Evolutionary conservation across 192 early-diverging fungal species (phyloP).

Genomic region (Coemansia sp.): DNA sequence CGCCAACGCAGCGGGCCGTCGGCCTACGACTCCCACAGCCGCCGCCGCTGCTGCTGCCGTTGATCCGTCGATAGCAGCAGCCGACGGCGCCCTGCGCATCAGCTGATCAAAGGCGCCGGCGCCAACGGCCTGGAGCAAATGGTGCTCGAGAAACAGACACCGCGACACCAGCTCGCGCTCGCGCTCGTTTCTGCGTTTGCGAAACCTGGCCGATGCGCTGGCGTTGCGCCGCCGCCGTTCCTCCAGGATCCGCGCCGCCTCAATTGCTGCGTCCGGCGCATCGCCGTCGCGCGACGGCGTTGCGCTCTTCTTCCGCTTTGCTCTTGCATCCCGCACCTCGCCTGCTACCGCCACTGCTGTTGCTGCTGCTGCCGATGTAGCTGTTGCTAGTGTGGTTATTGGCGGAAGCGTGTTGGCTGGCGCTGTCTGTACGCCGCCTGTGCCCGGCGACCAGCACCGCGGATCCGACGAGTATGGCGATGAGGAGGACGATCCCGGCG

Average conservation of each 20-base stretch:
- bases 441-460: not conserved
- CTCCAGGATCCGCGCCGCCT: constrained; percentile 56
- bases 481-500: not conserved
- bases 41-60: not conserved
- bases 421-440: not conserved
- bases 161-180: constrained; percentile 60
- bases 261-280: not conserved
- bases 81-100: constrained; percentile 36
- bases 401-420: constrained; percentile 1
- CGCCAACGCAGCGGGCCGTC: not conserved
- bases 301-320: constrained; percentile 1
- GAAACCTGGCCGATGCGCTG: constrained; percentile 64
- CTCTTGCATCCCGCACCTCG: not conserved
- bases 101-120: constrained; percentile 23
- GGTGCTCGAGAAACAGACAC: constrained; percentile 57
- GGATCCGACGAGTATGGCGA: not conserved
- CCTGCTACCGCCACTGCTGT: not conserved
- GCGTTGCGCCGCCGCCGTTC: constrained; percentile 66
- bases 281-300: constrained; percentile 9
- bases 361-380: not conserved
- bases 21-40: too few relatives aligned
- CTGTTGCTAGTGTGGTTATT: not conserved
- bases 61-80: constrained; percentile 4
- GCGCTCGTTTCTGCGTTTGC: constrained; percentile 65
- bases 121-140: constrained; percentile 29